Conservation (phyloP, 805 yeast genomes). For the Wickerhamiella siamensis region DNA sequence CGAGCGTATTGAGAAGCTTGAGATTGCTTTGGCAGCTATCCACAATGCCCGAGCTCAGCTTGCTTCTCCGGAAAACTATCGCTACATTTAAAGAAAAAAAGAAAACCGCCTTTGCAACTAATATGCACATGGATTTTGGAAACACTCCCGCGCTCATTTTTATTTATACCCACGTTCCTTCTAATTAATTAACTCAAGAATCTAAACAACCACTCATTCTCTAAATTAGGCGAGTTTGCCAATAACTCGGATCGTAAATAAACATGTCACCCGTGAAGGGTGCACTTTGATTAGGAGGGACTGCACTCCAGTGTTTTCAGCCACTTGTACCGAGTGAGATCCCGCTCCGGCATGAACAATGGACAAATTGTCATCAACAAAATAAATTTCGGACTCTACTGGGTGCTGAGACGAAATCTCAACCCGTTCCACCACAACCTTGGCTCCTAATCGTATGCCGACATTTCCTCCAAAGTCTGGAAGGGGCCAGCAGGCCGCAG, state of each 20-base stretch:
- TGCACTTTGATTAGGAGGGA: background rate
- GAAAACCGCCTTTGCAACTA: background rate
- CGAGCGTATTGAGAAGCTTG: constrained; percentile 14
- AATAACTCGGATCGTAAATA: background rate
- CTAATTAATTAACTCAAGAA: too few relatives aligned
- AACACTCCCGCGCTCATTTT: too few relatives aligned
- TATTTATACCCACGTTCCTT: too few relatives aligned
- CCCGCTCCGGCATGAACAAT: background rate
- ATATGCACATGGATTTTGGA: too few relatives aligned
- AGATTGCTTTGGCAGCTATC: constrained; percentile 15
- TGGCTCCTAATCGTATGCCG: background rate
- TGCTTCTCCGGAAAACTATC: constrained; percentile 15
- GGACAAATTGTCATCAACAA: background rate
- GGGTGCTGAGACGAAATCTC: background rate
- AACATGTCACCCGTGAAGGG: background rate
- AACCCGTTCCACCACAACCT: background rate
- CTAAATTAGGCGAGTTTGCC: background rate
- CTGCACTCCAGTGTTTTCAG: background rate
- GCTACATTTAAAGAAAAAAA: constrained; percentile 7
- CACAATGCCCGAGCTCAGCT: constrained; percentile 16
- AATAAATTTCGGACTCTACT: background rate
- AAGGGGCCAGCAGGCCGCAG: background rate
- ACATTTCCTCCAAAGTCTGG: background rate
- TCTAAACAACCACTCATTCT: background rate
- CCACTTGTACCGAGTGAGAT: background rate